Evolutionary conservation across 2,329 filamentous ascomycete genomes (phyloP), one percentile per base, ranked within the genome.

Genomic region (Colletotrichum nymphaeae): DNA sequence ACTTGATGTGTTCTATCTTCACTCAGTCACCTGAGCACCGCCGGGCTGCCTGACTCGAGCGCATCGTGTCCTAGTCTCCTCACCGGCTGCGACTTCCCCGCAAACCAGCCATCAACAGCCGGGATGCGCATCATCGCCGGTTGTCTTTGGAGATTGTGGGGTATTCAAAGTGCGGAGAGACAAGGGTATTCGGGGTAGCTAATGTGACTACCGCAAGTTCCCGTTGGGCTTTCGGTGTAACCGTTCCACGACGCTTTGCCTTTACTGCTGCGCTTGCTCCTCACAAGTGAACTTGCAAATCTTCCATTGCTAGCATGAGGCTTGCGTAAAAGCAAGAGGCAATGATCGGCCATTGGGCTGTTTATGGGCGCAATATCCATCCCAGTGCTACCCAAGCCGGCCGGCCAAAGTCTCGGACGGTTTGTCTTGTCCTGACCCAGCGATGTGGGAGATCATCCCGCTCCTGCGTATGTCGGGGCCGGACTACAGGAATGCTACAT

Each of bases 81-180:
- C 14, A 57, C 60, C 67, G 67, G 66, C 66, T 66, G 71, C 67
- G 67, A 66, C 62, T 66, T 65, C 71, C 71, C 71, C 67, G 71
- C 71, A 73, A 30, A 56, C 56, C 8, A 73, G 19, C 67, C 24
- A 24, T 56, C 56, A 37, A 63, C 7, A 46, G 14, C 56, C 62
- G 24, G 60, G 62, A 71, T 66, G 49, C 37, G 24, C 62, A 65
- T 66, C 71, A 71, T 71, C 37, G 7, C 35, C 28, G 58, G 59
- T 30, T 55, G 30, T 64, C 52, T 56, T 60, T 69, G 53, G 53
- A 49, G 42, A 69, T 28, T 65, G 56, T 70, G 67, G 71, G 71
- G 71, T 71, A 71, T 37, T 30, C 22, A 62, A 49, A 71, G 24
- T 73, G 71, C 60, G 71, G 71, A 71, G 71, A 53, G 42, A 16